Evolutionary conservation across 805 yeast species (phyloP).

Genomic region (Starmerella vitae): DNA sequence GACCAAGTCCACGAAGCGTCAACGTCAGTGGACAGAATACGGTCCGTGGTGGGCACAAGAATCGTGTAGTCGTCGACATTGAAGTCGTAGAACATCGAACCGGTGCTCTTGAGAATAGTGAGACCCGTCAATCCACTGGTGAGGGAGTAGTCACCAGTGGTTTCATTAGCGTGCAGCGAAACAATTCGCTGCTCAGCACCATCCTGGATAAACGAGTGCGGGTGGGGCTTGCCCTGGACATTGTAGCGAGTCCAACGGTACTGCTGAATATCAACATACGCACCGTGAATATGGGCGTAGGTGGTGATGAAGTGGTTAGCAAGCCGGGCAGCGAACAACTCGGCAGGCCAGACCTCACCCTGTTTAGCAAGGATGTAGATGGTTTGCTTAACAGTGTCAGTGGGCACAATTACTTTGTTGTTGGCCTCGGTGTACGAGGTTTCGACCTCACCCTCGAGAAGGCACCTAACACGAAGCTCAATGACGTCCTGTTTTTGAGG

Average conservation of each 20-base stretch:
- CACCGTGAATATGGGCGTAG: slow-evolving; percentile 63
- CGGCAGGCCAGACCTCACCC: slow-evolving; percentile 79
- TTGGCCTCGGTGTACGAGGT: slow-evolving; percentile 76
- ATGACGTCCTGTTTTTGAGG: slow-evolving; percentile 66
- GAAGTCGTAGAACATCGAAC: slow-evolving; percentile 84
- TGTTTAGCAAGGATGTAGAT: slow-evolving; percentile 70
- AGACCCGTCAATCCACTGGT: slow-evolving; percentile 63
- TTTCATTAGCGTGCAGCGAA: slow-evolving; percentile 23
- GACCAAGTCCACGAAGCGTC: slow-evolving; percentile 60
- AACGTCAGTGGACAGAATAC: slow-evolving; percentile 79
- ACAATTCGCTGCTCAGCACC: slow-evolving; percentile 69
- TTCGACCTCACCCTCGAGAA: slow-evolving; percentile 69
- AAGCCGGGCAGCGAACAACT: slow-evolving; percentile 73
- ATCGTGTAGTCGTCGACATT: slow-evolving; percentile 81
- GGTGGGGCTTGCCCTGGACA: slow-evolving; percentile 63
- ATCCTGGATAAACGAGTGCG: slow-evolving; percentile 73
- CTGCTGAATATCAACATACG: slow-evolving; percentile 55
- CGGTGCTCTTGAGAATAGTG: slow-evolving; percentile 79
- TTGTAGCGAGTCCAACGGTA: slow-evolving; percentile 64
- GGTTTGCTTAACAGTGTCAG: slow-evolving; percentile 88
- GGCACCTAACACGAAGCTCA: slow-evolving; percentile 68
- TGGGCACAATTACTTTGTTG: slow-evolving; percentile 80
- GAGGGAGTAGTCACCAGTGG: slow-evolving; percentile 36
- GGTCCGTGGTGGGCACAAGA: slow-evolving; percentile 65
- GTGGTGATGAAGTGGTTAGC: slow-evolving; percentile 68